phyloP scores from a whole-genome alignment of 2,329 filamentous ascomycete species.

The Magnaporthales sp. region DNA sequence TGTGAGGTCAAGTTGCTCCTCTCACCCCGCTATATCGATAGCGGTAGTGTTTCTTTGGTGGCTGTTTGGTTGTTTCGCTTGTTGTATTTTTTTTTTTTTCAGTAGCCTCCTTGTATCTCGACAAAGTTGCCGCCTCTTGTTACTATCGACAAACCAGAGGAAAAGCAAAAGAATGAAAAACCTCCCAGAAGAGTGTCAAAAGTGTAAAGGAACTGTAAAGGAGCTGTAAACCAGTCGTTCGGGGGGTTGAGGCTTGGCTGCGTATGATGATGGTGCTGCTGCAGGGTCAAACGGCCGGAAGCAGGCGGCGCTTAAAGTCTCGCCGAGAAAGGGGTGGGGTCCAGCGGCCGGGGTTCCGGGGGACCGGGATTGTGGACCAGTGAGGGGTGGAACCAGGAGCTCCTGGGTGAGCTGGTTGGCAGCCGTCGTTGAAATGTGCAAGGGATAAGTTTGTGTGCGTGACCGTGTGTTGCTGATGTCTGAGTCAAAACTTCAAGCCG shows the following conservation, averaged over 20 bases:
- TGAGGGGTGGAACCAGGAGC: too few relatives aligned
- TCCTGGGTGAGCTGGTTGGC: neutral
- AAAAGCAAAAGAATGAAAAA: neutral
- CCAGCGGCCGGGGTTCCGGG: neutral
- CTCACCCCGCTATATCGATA: too few relatives aligned
- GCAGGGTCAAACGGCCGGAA: neutral
- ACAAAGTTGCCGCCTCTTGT: neutral
- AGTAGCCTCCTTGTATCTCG: neutral
- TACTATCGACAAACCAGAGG: neutral
- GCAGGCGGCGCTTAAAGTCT: neutral
- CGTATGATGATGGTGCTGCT: neutral
- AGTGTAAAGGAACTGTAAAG: neutral
- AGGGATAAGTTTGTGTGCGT: neutral
- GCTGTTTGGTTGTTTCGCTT: neutral
- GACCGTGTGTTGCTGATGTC: neutral
- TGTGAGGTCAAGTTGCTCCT: too few relatives aligned
- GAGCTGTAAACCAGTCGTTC: neutral
- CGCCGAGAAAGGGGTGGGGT: neutral
- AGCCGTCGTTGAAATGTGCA: neutral
- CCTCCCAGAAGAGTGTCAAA: neutral
- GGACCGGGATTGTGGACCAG: neutral
- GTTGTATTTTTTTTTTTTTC: neutral
- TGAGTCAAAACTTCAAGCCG: neutral
- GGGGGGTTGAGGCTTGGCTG: neutral
- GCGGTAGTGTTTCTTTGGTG: neutral